Evolutionary conservation across 306 rosid species (phyloP).

Genomic region (Pyrus bretschneideri): DNA sequence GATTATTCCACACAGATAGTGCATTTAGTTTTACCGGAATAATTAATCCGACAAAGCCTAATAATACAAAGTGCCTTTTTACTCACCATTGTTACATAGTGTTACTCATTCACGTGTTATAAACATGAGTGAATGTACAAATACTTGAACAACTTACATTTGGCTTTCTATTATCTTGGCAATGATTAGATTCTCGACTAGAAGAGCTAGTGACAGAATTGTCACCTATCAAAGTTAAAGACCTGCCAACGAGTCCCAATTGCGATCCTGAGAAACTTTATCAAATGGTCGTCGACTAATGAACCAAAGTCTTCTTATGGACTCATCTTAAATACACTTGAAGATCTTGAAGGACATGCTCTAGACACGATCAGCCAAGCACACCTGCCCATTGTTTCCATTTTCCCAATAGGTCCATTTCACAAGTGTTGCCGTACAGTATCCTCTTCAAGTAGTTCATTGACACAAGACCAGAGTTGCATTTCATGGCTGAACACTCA

Average conservation of each 20-base stretch:
- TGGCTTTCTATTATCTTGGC: not conserved
- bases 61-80: too few relatives aligned
- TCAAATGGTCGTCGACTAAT: constrained; percentile 3
- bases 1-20: too few relatives aligned
- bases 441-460: constrained; percentile 22
- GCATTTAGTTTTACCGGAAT: too few relatives aligned
- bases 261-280: constrained; percentile 6
- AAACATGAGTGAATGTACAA: too few relatives aligned
- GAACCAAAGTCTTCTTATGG: constrained; percentile 35
- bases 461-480: constrained; percentile 35
- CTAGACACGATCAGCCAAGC: constrained; percentile 15
- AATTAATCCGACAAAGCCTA: too few relatives aligned
- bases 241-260: constrained; percentile 15
- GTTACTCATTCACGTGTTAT: too few relatives aligned
- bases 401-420: constrained; percentile 52
- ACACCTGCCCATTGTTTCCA: constrained; percentile 9
- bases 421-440: constrained; percentile 25
- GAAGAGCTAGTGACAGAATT: constrained; percentile 31
- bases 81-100: too few relatives aligned
- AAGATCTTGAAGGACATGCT: constrained; percentile 38
- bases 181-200: constrained; percentile 12
- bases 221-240: constrained; percentile 38
- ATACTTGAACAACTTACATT: too few relatives aligned
- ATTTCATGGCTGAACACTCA: constrained; percentile 46
- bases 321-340: constrained; percentile 45